Conservation (phyloP, 192 early-diverging fungal genomes). For the Dissophora globulifera region DNA sequence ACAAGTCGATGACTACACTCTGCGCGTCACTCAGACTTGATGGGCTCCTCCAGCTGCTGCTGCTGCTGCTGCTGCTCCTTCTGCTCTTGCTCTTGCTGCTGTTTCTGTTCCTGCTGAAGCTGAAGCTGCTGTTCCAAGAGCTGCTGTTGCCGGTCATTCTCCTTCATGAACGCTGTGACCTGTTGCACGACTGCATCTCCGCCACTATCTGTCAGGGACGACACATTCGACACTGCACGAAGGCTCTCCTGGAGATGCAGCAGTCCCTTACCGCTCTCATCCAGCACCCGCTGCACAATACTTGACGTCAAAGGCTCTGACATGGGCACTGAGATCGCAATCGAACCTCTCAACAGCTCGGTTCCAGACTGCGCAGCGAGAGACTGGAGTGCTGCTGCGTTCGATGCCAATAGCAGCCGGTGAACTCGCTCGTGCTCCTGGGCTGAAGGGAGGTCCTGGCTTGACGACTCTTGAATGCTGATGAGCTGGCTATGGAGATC, state of each 20-base stretch:
- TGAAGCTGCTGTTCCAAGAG: constrained; percentile 21
- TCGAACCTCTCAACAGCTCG: constrained; percentile 9
- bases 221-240: constrained; percentile 5
- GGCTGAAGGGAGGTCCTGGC: background rate
- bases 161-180: constrained; percentile 39
- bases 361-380: constrained; percentile 6
- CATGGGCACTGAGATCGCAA: constrained; percentile 42
- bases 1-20: no score
- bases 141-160: constrained; percentile 41
- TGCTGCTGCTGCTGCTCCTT: background rate
- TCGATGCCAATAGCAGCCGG: constrained; percentile 21
- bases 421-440: constrained; percentile 22
- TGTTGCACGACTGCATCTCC: constrained; percentile 44
- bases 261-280: constrained; percentile 16
- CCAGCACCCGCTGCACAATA: constrained; percentile 46
- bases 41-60: background rate
- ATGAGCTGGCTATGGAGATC: background rate
- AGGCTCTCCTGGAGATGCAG: constrained; percentile 28
- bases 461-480: background rate
- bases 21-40: no score
- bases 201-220: background rate
- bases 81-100: constrained; percentile 21
- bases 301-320: constrained; percentile 37
- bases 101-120: constrained; percentile 5
- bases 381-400: constrained; percentile 23